Conservation (phyloP, 805 yeast genomes). For the Candida palmyrensis region DNA sequence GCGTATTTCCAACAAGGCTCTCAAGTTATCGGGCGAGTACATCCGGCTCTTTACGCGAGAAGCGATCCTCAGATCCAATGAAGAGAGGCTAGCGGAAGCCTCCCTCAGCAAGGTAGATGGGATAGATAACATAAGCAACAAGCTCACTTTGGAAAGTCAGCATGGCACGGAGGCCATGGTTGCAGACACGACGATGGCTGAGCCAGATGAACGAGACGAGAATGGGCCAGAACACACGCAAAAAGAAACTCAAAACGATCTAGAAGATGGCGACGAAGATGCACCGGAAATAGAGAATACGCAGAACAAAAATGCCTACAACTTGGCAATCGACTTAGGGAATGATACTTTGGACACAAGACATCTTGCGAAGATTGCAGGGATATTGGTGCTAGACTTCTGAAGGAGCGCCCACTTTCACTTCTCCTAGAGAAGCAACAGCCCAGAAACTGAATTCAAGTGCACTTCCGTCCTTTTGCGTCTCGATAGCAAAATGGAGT, state of each 20-base stretch:
- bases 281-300: conserved; percentile 16
- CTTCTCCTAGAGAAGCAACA: neutral
- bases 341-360: conserved; percentile 44
- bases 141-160: conserved; percentile 5
- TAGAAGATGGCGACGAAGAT: conserved; percentile 11
- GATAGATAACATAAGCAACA: conserved; percentile 20
- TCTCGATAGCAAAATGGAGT: conserved; percentile 19
- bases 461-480: neutral
- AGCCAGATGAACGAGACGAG: conserved; percentile 12
- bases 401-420: conserved; percentile 11
- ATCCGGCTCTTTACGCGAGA: conserved; percentile 52
- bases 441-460: conserved; percentile 1
- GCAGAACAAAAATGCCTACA: conserved; percentile 8
- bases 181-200: conserved; percentile 9
- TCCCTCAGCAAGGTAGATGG: conserved; percentile 24
- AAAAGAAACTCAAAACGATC: conserved; percentile 11
- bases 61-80: conserved; percentile 55
- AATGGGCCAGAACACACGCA: conserved; percentile 13
- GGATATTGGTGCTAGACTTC: conserved; percentile 53
- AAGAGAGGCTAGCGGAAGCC: conserved; percentile 36
- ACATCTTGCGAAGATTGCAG: conserved; percentile 52
- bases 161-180: conserved; percentile 6
- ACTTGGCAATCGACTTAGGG: conserved; percentile 8
- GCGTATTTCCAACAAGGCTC: conserved; percentile 42
- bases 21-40: conserved; percentile 50